Evolutionary conservation across 306 rosid species (phyloP), one percentile per base, ranked within the genome.

Genomic region (Mimosa bimucronata): DNA sequence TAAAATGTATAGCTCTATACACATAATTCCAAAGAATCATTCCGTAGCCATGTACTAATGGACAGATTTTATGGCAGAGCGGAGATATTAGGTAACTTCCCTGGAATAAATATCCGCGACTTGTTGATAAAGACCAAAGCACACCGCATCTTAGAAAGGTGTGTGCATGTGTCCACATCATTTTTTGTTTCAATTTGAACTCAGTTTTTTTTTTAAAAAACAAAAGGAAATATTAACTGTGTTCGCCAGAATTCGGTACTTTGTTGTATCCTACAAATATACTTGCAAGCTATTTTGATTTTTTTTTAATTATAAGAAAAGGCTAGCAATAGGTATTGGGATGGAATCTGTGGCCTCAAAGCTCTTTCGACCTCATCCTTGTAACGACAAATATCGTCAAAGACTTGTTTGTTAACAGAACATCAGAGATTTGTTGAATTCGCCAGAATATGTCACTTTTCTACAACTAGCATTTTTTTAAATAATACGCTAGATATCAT

Each of bases 161-260:
- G 78, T 34, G 42, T 38, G 74, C 66, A 46, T 21, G 83, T 41
- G 71, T 44, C 16, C 30, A 28, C 45, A 19, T 28, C 30, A 16
- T 52, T 50, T 6, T 34, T 3, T n/a, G 5, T 60, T 44, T 11
- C 6, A 31, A 37, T 19, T 66, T 28, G 34, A 14, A 28, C 0
- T 28, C 3, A 4, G 31, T 61, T 61, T 26, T 10, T 5, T n/a
- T n/a, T n/a, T n/a, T n/a, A n/a, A n/a, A n/a, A n/a, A n/a, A 2
- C n/a, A 52, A 7, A 18, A 18, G 11, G 10, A 52, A 19, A 52
- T 18, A 19, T 6, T 16, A 52, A 7, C n/a, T n/a, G n/a, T n/a
- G n/a, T n/a, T n/a, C n/a, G n/a, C n/a, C n/a, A n/a, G n/a, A n/a
- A n/a, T n/a, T n/a, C n/a, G n/a, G n/a, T n/a, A n/a, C n/a, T n/a